Percentiles rank a stretch among this genome's conserved stretches.
These are phyloP conservation scores for Aspergillus biplanus DNA, from an alignment of 495 filamentous ascomycete genomes.

Conservation along the genomic window DNA sequence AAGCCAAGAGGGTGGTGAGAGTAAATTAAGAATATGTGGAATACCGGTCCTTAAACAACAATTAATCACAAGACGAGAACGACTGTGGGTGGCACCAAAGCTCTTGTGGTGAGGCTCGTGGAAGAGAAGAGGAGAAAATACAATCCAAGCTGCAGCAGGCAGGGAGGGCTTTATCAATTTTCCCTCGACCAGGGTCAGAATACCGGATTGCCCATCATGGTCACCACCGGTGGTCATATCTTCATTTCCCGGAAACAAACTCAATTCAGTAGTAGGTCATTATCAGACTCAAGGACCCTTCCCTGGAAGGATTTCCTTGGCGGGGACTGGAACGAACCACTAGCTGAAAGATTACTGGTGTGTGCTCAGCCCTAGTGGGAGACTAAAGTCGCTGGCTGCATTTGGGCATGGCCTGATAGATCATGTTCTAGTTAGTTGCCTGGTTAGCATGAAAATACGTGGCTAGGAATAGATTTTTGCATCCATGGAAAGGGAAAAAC, in stretches of 20 bases:
- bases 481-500: conserved; percentile 8
- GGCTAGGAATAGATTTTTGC: conserved; percentile 11
- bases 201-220: conserved; percentile 11
- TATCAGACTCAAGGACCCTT: conserved; percentile 1
- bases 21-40: neutral
- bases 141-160: conserved; percentile 3
- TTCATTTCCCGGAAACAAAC: conserved; percentile 5
- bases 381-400: conserved; percentile 19
- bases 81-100: conserved; percentile 15
- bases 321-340: conserved; percentile 14
- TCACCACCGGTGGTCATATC: conserved; percentile 5
- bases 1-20: conserved; percentile 7
- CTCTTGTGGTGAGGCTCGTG: conserved; percentile 10
- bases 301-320: conserved; percentile 20
- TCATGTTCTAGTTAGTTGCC: conserved; percentile 22
- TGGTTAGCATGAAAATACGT: conserved; percentile 17
- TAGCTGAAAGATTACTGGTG: conserved; percentile 3
- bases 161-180: conserved; percentile 16
- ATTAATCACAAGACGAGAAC: conserved; percentile 12
- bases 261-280: conserved; percentile 12
- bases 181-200: neutral
- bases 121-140: neutral
- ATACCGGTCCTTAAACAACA: conserved; percentile 5
- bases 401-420: conserved; percentile 20
- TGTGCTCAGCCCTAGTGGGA: conserved; percentile 20